Evolutionary conservation across 345 rosid species (phyloP), one percentile per base, ranked within the genome.

Genomic region (Eucalyptus regnans): DNA sequence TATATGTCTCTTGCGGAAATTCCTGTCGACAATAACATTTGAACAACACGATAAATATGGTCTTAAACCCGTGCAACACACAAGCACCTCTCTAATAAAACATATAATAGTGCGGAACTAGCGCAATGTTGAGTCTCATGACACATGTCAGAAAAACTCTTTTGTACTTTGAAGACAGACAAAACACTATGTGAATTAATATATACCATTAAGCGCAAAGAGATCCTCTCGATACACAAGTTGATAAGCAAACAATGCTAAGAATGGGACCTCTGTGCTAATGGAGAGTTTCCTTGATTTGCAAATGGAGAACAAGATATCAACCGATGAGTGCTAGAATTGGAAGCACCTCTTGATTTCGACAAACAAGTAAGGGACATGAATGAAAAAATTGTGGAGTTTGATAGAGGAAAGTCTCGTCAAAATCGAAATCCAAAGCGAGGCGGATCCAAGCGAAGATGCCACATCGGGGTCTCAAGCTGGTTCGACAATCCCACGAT

Each of bases 191-290:
- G 64, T 4, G n/a, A 23, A 9, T 3, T 23, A 23, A 23, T 56
- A 25, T 9, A 0, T 23, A 9, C 0, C 22, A 17, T 51, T 17
- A 51, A 51, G 22, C 0, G 1, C 2, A 3, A 0, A 51, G 56
- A 17, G 56, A 17, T 51, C 56, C 22, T 51, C 56, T 51, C 2
- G 2, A 58, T 58, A 10, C 64, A 58, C 64, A 4, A 23, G n/a
- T 58, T 4, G 64, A 58, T 58, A 58, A 58, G 64, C 29, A 23
- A 1, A 23, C 0, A 25, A 58, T 4, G 6, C 1, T 9, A 9
- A 58, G 12, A 4, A 5, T 12, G 0, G 13, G 64, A 58, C 64
- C 6, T 23, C n/a, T 58, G 12, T 25, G 29, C 64, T 11, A 58
- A 25, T 58, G 13, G n/a, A 10, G 64, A 58, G 64, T 25, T 58